Evolutionary conservation across 2,329 filamentous ascomycete genomes (phyloP).

Genomic region (Diaporthe sp.): DNA sequence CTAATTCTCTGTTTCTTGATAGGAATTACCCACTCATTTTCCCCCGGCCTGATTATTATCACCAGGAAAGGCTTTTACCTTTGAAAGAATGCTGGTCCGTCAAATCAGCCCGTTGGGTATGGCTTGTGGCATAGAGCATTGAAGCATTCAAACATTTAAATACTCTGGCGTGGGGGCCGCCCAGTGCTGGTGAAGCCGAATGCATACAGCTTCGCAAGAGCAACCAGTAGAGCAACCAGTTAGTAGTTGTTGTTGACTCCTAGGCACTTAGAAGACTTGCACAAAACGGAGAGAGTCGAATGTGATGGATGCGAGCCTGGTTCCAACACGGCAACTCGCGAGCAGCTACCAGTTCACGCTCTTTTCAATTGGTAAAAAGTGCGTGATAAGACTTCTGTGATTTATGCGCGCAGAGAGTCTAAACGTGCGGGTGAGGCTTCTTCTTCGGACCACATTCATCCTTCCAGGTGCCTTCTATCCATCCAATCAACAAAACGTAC

Average conservation of each 20-base stretch:
- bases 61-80: neutral
- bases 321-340: neutral
- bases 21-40: neutral
- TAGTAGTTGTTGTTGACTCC: neutral
- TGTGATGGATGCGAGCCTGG: neutral
- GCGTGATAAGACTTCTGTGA: neutral
- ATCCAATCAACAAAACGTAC: neutral
- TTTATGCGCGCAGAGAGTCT: conserved; percentile 15
- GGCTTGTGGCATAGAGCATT: neutral
- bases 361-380: neutral
- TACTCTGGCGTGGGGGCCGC: neutral
- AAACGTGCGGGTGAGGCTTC: conserved; percentile 10
- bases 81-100: neutral
- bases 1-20: neutral
- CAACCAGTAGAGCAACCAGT: neutral
- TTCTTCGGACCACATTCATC: neutral
- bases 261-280: neutral
- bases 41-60: neutral
- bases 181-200: neutral
- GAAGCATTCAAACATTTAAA: neutral
- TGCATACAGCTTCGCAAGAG: neutral
- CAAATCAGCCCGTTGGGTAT: neutral
- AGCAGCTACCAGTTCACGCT: neutral
- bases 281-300: neutral
- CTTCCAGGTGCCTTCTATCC: conserved; percentile 1